phyloP scores from a whole-genome alignment of 352 stramenopile genomes.

The Pythium folliculosum region DNA sequence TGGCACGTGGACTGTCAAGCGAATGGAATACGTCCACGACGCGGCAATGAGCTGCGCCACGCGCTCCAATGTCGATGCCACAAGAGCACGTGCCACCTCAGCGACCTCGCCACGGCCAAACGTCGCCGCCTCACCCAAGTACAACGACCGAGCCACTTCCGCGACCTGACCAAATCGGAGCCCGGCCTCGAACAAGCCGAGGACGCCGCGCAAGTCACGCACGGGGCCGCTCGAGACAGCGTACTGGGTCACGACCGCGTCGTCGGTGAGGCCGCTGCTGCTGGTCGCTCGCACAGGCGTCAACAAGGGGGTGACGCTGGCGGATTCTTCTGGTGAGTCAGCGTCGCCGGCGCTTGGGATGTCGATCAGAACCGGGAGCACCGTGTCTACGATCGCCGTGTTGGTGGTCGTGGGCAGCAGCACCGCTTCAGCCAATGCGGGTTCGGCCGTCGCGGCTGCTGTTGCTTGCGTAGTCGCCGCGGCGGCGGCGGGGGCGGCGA shows the following conservation, averaged over 20 bases:
- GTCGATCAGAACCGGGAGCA: conserved; percentile 24
- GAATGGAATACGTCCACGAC: conserved; percentile 23
- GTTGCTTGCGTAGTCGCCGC: neutral
- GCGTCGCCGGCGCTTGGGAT: conserved; percentile 4
- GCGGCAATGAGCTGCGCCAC: conserved; percentile 2
- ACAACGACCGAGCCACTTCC: neutral
- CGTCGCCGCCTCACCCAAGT: neutral
- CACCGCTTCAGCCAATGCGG: neutral
- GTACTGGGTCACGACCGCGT: neutral
- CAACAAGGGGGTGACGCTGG: neutral
- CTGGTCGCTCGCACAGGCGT: neutral
- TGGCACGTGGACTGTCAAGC: conserved; percentile 1
- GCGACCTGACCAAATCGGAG: conserved; percentile 15
- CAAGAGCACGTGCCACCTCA: conserved; percentile 9
- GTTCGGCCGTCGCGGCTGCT: neutral
- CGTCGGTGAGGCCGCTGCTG: neutral
- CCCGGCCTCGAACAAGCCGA: conserved; percentile 3
- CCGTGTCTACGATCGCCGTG: conserved; percentile 28
- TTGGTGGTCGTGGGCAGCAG: conserved; percentile 21
- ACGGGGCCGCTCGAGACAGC: neutral
- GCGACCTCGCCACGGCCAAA: conserved; percentile 6
- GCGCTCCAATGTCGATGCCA: conserved; percentile 16
- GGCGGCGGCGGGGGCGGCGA: neutral
- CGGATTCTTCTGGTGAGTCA: neutral
- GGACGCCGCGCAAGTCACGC: neutral